Percentiles rank a stretch among this genome's conserved stretches.
phyloP scores from a whole-genome alignment of 176 grass and related monocot genomes.

The Puya raimondii region DNA sequence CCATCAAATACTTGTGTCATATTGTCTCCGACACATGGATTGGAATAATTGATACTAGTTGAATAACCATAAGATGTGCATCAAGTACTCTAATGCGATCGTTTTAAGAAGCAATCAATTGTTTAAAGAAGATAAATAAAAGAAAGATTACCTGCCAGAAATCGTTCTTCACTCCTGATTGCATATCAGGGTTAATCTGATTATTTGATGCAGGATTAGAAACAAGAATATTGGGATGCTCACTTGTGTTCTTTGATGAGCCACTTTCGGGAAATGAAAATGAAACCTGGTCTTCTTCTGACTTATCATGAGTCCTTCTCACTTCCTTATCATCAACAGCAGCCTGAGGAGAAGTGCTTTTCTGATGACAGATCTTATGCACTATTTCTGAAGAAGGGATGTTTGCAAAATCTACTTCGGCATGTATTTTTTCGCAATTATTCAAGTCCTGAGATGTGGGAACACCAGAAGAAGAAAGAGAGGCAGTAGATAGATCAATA shows the following conservation, averaged over 20 bases:
- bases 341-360: slow-evolving; percentile 8
- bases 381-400: background rate
- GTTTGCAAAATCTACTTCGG: background rate
- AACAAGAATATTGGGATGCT: background rate
- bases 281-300: slow-evolving; percentile 19
- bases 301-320: slow-evolving; percentile 4
- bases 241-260: background rate
- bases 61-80: too few species aligned
- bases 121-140: background rate
- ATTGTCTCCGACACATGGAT: too few species aligned
- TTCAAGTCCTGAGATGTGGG: slow-evolving; percentile 18
- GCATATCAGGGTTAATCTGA: slow-evolving; percentile 8
- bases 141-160: slow-evolving; percentile 2
- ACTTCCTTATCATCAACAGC: slow-evolving; percentile 16
- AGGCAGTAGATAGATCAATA: slow-evolving; percentile 13
- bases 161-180: slow-evolving; percentile 7
- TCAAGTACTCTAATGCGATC: too few species aligned
- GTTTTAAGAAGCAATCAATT: too few species aligned
- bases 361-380: background rate
- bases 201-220: background rate
- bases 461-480: slow-evolving; percentile 20
- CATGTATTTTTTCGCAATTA: slow-evolving; percentile 8
- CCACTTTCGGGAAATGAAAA: background rate
- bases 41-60: too few species aligned
- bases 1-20: too few species aligned